Evolutionary conservation across 2,329 filamentous ascomycete species (phyloP).

Genomic region (Cordyceps tenuipes): DNA sequence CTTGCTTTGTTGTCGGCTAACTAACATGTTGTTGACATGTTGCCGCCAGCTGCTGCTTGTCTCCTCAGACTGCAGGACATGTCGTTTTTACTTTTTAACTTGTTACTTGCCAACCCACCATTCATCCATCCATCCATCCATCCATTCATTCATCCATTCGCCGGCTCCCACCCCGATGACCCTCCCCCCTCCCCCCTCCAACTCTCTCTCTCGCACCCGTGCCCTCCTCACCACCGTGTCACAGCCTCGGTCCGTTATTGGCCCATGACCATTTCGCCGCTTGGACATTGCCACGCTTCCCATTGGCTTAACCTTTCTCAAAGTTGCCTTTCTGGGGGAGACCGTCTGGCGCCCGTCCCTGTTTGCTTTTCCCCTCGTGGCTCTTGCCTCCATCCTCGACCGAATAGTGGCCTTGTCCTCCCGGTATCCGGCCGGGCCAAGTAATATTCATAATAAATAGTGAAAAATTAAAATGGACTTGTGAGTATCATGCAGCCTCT

Average conservation of each 20-base stretch:
- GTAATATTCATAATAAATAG: background rate
- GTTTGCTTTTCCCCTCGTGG: background rate
- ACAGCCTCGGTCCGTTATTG: conserved; percentile 3
- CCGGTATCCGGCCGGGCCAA: background rate
- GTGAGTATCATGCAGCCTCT: background rate
- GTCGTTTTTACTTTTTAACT: background rate
- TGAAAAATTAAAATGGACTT: background rate
- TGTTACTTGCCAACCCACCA: background rate
- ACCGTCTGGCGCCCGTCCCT: background rate
- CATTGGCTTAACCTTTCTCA: background rate
- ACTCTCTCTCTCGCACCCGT: background rate
- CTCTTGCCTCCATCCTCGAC: background rate
- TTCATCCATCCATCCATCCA: too few species aligned
- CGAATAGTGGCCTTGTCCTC: background rate
- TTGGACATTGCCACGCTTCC: background rate
- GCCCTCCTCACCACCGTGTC: conserved; percentile 6
- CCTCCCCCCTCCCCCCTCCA: background rate
- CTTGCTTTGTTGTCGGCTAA: background rate
- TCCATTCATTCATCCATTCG: too few species aligned
- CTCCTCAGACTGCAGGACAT: background rate
- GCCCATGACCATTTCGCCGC: background rate
- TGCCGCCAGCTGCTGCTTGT: background rate
- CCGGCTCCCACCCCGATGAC: background rate
- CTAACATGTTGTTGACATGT: background rate
- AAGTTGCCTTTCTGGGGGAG: background rate